These are phyloP conservation scores for Paracamarosporium sp. DNA, from an alignment of 2,329 filamentous ascomycete genomes.

Conservation along the genomic window DNA sequence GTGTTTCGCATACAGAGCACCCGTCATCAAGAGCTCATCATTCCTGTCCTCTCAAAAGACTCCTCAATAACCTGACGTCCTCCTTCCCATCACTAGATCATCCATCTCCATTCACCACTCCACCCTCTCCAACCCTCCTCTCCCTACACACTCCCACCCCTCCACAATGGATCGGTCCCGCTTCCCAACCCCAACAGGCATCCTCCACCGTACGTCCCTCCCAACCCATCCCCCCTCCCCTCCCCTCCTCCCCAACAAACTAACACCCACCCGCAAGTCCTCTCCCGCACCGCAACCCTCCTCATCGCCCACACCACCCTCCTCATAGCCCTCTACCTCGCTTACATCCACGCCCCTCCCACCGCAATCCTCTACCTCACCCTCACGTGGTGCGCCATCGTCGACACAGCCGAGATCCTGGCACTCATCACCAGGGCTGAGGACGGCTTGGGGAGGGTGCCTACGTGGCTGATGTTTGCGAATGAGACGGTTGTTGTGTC, in stretches of 20 bases:
- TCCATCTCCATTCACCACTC: background rate
- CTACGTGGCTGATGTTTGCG: background rate
- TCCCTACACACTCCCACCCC: background rate
- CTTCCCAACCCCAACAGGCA: background rate
- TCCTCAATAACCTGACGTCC: too few relatives aligned
- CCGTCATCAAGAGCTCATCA: too few relatives aligned
- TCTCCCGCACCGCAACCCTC: background rate
- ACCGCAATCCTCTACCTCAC: conserved; percentile 7
- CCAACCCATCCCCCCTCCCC: background rate
- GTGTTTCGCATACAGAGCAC: too few relatives aligned
- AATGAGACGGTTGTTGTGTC: background rate
- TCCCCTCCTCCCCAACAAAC: background rate
- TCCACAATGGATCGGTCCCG: background rate
- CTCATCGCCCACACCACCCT: background rate
- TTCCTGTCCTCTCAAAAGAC: too few relatives aligned
- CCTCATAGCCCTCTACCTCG: conserved; percentile 3
- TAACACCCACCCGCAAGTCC: background rate
- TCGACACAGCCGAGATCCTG: conserved; percentile 19
- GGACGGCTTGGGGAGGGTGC: conserved; percentile 2
- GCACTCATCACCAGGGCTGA: conserved; percentile 7
- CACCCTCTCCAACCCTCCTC: background rate
- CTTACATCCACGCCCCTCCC: background rate
- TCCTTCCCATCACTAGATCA: background rate
- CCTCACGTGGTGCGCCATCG: conserved; percentile 11
- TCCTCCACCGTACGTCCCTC: background rate